phyloP scores from a whole-genome alignment of 352 stramenopile genomes.

The Globisporangium canariense region DNA sequence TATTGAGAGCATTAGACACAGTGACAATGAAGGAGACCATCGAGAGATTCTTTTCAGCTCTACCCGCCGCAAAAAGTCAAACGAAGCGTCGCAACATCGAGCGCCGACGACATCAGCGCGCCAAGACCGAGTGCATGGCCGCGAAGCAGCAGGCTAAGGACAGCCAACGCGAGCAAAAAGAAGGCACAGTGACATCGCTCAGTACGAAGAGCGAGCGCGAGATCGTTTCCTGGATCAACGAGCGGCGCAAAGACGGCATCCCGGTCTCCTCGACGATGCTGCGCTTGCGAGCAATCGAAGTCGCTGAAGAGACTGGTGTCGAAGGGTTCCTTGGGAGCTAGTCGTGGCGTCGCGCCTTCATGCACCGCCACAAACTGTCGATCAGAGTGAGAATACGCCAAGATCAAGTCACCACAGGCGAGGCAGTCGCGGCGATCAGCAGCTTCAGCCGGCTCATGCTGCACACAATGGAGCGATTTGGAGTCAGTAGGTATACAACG shows the following conservation, averaged over 20 bases:
- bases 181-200: neutral
- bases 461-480: neutral
- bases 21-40: slow-evolving; percentile 5
- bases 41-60: neutral
- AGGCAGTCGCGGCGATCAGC: neutral
- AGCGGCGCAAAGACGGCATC: neutral
- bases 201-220: neutral
- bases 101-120: neutral
- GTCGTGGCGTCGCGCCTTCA: slow-evolving; percentile 3
- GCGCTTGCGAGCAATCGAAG: neutral
- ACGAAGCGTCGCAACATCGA: neutral
- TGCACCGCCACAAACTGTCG: neutral
- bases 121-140: neutral
- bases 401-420: neutral
- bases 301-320: neutral
- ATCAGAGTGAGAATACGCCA: neutral
- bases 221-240: neutral
- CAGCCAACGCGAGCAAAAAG: neutral
- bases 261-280: neutral
- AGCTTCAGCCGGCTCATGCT: neutral
- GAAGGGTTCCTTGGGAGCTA: neutral
- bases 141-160: neutral
- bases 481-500: slow-evolving; percentile 2
- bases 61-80: neutral
- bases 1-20: neutral